Evolutionary conservation across 495 filamentous ascomycete genomes (phyloP), one percentile per base, ranked within the genome.

Genomic region (Trichodelitschia bisporula): DNA sequence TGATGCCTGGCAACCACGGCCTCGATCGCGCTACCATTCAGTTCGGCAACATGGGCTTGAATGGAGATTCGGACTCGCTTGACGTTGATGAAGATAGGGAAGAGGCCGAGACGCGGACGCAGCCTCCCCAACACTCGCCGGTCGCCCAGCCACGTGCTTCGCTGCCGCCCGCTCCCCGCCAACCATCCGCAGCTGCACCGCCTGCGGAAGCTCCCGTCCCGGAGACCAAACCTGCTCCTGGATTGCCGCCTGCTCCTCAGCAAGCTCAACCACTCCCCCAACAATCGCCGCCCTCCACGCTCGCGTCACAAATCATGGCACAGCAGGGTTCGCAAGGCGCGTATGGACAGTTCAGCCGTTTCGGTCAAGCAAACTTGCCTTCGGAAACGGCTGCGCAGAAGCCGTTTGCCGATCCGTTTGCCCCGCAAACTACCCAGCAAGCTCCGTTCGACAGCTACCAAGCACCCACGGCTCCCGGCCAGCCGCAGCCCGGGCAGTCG

Each of bases 1-100:
- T 92, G 30, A 95, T 99, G 86, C 86, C 86, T 18, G 80, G 79
- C n/a, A 92, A 93, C 51, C 82, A 90, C 41, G 82, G 80, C 23
- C 77, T 97, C 5, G 82, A 92, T 46, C 71, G 79, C 31, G 65
- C 83, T 29, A 73, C 80, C n/a, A 79, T 99, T 25, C 89, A 95
- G 46, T 99, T 99, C 50, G 86, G 86, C 30, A 89, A 78, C 45
- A 77, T 99, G 63, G 84, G 75, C 34, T 48, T 95, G 42, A 84
- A 80, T 47, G 86, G 73, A 33, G 60, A 66, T 33, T 47, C 60
- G 9, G 63, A 73, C 31, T 61, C 69, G 26, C 63, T 77, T 13
- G 86, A 91, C 40, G 75, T 91, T 36, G 86, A 95, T 45, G 78
- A 79, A 40, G 82, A 93, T 42, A 66, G 82, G 25, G 86, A 99